phyloP scores from a whole-genome alignment of 2,329 filamentous ascomycete genomes.

The Aspergillus fumigatiaffinis region DNA sequence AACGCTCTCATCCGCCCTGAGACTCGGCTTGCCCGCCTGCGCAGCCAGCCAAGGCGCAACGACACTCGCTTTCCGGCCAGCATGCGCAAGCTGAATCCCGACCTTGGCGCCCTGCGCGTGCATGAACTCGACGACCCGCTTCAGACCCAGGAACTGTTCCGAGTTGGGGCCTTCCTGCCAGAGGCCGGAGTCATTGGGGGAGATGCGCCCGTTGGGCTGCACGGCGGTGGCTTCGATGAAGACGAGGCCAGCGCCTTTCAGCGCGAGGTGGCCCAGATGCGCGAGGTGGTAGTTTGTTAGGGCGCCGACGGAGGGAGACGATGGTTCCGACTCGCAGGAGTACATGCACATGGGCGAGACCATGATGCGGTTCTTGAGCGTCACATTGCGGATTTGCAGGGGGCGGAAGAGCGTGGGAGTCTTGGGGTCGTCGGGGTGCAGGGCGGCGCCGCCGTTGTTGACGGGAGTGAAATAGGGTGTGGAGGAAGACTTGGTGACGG shows the following conservation, averaged over 20 bases:
- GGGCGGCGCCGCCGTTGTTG: slow-evolving; percentile 34
- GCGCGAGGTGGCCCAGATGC: slow-evolving; percentile 72
- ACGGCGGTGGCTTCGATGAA: slow-evolving; percentile 77
- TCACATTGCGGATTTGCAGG: slow-evolving; percentile 52
- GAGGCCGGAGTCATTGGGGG: slow-evolving; percentile 57
- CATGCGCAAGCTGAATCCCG: slow-evolving; percentile 77
- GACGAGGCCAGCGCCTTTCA: slow-evolving; percentile 67
- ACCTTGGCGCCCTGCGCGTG: slow-evolving; percentile 73
- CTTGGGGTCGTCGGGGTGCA: slow-evolving; percentile 30
- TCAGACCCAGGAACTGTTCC: slow-evolving; percentile 65
- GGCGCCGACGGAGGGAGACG: slow-evolving; percentile 51
- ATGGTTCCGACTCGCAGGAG: slow-evolving; percentile 50
- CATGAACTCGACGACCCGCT: slow-evolving; percentile 66
- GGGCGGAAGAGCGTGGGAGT: slow-evolving; percentile 56
- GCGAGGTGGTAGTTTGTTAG: slow-evolving; percentile 76
- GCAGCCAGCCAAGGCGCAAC: slow-evolving; percentile 47
- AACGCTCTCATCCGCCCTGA: slow-evolving; percentile 46
- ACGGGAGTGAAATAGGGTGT: slow-evolving; percentile 36
- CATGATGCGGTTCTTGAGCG: slow-evolving; percentile 62
- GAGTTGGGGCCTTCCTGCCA: slow-evolving; percentile 63
- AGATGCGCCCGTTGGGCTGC: slow-evolving; percentile 72
- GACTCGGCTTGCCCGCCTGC: slow-evolving; percentile 12
- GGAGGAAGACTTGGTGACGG: slow-evolving; percentile 1
- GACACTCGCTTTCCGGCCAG: slow-evolving; percentile 61
- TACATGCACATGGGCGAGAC: slow-evolving; percentile 64